Conservation (phyloP, 495 filamentous ascomycete species). For the Aspergillus sclerotioniger region DNA sequence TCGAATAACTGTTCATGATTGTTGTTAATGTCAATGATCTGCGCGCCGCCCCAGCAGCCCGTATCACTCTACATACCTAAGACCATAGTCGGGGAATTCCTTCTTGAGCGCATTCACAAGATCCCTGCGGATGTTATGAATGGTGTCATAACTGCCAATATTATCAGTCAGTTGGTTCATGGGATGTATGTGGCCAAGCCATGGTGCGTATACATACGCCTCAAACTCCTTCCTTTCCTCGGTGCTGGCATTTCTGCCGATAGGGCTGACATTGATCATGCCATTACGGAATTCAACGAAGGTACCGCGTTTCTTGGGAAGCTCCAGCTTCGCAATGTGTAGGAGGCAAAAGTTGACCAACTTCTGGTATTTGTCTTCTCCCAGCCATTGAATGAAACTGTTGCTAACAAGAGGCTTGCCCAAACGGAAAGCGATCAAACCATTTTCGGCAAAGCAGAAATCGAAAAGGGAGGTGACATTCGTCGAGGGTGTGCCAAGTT, state of each 20-base stretch:
- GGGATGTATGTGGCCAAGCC: neutral
- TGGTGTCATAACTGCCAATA: conserved; percentile 60
- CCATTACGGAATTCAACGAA: conserved; percentile 96
- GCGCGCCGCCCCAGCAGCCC: neutral
- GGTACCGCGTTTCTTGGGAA: conserved; percentile 87
- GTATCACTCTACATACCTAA: conserved; percentile 62
- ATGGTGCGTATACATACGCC: conserved; percentile 30
- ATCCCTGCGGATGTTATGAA: conserved; percentile 66
- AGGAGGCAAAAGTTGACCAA: conserved; percentile 82
- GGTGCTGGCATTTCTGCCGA: conserved; percentile 86
- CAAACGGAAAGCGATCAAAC: conserved; percentile 82
- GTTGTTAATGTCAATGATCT: neutral
- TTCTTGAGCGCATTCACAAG: conserved; percentile 74
- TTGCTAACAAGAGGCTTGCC: conserved; percentile 68
- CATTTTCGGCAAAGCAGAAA: conserved; percentile 95
- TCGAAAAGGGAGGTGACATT: conserved; percentile 83
- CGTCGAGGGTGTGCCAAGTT: conserved; percentile 65
- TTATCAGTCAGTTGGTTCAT: conserved; percentile 16
- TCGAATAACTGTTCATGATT: conserved; percentile 64
- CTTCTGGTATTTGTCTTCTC: conserved; percentile 88
- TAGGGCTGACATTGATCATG: conserved; percentile 92
- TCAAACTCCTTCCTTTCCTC: conserved; percentile 79
- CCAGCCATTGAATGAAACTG: conserved; percentile 89
- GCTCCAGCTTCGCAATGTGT: conserved; percentile 83
- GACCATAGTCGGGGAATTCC: conserved; percentile 75